Evolutionary conservation across 352 stramenopile species (phyloP).

Genomic region (Phytophthora parvispora): DNA sequence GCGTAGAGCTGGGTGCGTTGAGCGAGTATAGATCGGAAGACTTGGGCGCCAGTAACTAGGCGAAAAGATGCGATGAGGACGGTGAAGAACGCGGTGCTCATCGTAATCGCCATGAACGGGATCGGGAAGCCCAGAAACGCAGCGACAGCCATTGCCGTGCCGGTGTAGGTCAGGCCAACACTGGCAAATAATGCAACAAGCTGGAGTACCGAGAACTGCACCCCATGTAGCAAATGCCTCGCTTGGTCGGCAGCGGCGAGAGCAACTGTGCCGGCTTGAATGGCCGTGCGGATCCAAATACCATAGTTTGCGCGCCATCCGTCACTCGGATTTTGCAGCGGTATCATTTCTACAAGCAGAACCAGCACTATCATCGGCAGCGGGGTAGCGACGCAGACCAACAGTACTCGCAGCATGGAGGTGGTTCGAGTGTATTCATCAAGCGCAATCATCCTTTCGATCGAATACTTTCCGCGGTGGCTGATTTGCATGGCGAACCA

Average conservation of each 20-base stretch:
- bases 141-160: slow-evolving; percentile 5
- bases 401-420: neutral
- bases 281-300: slow-evolving; percentile 17
- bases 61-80: neutral
- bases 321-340: slow-evolving; percentile 16
- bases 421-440: slow-evolving; percentile 13
- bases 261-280: slow-evolving; percentile 2
- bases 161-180: neutral
- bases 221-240: neutral
- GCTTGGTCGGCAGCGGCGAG: slow-evolving; percentile 9
- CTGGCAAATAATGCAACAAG: slow-evolving; percentile 1
- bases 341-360: slow-evolving; percentile 13
- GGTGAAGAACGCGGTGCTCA: slow-evolving; percentile 1
- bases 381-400: slow-evolving; percentile 18
- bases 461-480: slow-evolving; percentile 29
- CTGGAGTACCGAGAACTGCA: slow-evolving; percentile 4
- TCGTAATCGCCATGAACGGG: slow-evolving; percentile 17
- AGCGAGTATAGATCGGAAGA: neutral
- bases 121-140: slow-evolving; percentile 12
- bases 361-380: slow-evolving; percentile 13
- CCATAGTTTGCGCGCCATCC: slow-evolving; percentile 21
- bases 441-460: slow-evolving; percentile 25
- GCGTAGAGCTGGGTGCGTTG: slow-evolving; percentile 5
- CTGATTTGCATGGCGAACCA: slow-evolving; percentile 31
- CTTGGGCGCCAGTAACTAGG: neutral